Evolutionary conservation across 129 eudicot genomes (phyloP).

Genomic region (Glebionis coronaria): DNA sequence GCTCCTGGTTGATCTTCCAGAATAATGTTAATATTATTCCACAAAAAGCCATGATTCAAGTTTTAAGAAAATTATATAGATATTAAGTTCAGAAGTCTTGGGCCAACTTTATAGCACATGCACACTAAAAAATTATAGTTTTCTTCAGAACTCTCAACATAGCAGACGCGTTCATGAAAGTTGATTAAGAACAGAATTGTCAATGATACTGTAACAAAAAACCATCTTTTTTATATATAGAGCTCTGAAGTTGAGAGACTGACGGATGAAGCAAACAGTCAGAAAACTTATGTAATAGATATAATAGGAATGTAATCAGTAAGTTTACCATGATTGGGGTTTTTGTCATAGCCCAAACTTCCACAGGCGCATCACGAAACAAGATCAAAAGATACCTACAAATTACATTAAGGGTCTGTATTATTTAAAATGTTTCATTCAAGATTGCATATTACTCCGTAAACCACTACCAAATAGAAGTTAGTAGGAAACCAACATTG

Average conservation of each 20-base stretch:
- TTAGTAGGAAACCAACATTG: neutral
- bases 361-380: conserved; percentile 98
- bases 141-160: neutral
- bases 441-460: conserved; percentile 17
- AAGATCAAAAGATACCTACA: conserved; percentile 83
- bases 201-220: no score
- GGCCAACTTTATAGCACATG: no score
- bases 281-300: no score
- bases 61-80: no score
- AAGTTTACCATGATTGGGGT: conserved; percentile 79
- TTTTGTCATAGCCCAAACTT: conserved; percentile 99
- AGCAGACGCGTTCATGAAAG: neutral
- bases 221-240: no score
- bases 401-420: conserved; percentile 11
- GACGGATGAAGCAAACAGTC: no score
- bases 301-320: conserved; percentile 6
- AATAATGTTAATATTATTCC: neutral
- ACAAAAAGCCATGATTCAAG: no score
- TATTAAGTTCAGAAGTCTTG: no score
- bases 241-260: no score
- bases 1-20: neutral
- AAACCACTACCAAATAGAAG: neutral
- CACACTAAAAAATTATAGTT: no score
- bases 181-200: conserved; percentile 1
- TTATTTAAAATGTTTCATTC: conserved; percentile 10